These are phyloP conservation scores for Akanthomyces muscarius DNA, from an alignment of 2,329 filamentous ascomycete genomes.

Conservation along the genomic window DNA sequence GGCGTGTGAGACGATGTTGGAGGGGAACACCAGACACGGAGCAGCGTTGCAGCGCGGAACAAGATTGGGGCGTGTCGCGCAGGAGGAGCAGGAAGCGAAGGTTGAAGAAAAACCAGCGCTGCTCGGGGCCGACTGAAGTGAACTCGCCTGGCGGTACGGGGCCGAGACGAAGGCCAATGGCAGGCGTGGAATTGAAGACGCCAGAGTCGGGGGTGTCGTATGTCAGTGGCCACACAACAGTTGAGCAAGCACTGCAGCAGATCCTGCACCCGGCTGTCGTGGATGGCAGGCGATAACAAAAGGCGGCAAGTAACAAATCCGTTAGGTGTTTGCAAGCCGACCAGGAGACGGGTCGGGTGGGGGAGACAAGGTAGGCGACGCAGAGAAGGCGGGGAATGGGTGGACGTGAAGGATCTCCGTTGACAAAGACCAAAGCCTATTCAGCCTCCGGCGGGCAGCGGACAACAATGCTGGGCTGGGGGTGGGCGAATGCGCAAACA, in stretches of 20 bases:
- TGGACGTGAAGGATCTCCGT: conserved; percentile 2
- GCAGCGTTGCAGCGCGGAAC: conserved; percentile 1
- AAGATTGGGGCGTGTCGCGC: conserved; percentile 11
- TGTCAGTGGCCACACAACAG: neutral
- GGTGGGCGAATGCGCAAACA: neutral
- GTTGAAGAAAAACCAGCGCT: neutral
- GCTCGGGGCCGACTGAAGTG: neutral
- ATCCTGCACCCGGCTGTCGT: neutral
- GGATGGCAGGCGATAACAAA: neutral
- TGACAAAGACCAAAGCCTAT: conserved; percentile 9
- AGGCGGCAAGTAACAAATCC: neutral
- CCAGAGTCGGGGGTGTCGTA: neutral
- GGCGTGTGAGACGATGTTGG: conserved; percentile 2
- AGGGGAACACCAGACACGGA: conserved; percentile 2
- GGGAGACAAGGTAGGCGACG: neutral
- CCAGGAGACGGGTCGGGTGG: neutral
- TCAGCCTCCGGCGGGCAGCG: neutral
- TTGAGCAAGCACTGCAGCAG: conserved; percentile 1
- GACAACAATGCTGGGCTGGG: neutral
- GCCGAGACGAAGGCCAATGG: conserved; percentile 6
- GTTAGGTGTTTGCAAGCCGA: conserved; percentile 1
- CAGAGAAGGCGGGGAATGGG: conserved; percentile 6
- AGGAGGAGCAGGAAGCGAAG: neutral
- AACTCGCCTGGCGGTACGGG: neutral
- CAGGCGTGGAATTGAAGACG: neutral